Base-by-base conservation (phyloP, 2,329 filamentous ascomycete species). In the Bipolaris gigantea region DNA sequence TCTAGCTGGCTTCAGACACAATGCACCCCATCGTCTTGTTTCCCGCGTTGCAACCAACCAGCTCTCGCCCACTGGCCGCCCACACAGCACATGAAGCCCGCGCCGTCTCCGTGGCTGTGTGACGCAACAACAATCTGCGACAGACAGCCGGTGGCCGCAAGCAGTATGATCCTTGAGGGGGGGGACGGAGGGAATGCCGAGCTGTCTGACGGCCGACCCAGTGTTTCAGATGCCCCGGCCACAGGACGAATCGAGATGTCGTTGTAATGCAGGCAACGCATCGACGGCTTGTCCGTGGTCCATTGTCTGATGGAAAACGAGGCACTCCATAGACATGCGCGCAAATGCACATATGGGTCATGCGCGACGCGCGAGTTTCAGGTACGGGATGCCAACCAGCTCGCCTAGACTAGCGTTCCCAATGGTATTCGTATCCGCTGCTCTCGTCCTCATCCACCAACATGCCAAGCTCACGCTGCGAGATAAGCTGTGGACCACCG, bases 91-190 rank as follows among this genome's bases (percentile, higher is more conserved):
- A 34, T 60, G 56, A 55, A 53, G 59, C 48, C 45, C 54, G 34
- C 50, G 53, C 49, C 53, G 64, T 65, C 61, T 62, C 59, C 49
- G 23, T 52, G n/a, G 21, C 53, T 40, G 43, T 55, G 55, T 50
- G 50, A 58, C 45, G 53, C 46, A 39, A 49, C 46, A 39, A 48
- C n/a, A 48, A 48, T 46, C 51, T 60, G 57, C 50, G 53, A 62
- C 59, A 56, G 36, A 50, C 53, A 45, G 51, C 48, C 38, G 44
- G 25, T 50, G 39, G 47, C 57, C 48, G 40, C 15, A 54, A 40
- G 38, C 32, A 48, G 57, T 11, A 49, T 60, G 47, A 30, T 30
- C 27, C 27, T 30, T 13, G 27, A 3, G 27, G 27, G 27, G 27
- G 50, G 27, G 27, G 50, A 47, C 48, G 16, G n/a, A 38, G 23